These are phyloP conservation scores for Rhodomyrtus psidioides DNA, from an alignment of 441 rosid genomes.

Conservation along the genomic window DNA sequence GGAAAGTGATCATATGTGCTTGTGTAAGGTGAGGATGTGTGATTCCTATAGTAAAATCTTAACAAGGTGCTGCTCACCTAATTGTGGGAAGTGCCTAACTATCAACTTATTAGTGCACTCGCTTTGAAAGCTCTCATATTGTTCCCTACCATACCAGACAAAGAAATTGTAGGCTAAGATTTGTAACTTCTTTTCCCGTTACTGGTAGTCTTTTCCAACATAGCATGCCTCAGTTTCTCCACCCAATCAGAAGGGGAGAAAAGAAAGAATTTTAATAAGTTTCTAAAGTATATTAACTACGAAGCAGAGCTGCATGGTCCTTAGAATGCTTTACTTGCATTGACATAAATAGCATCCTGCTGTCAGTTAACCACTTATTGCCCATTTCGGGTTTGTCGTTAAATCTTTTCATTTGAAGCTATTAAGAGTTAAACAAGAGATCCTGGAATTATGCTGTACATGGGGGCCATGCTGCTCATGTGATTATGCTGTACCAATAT, in stretches of 20 bases:
- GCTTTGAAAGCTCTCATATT: not conserved
- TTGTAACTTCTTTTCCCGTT: not conserved
- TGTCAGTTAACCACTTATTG: not conserved
- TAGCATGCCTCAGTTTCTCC: not conserved
- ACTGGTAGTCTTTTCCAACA: not conserved
- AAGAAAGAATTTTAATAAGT: not conserved
- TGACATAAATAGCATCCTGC: not conserved
- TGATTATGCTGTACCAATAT: not conserved
- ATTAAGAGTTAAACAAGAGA: not conserved
- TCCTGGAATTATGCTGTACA: not conserved
- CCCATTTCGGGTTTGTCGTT: not conserved
- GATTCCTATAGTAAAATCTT: not conserved
- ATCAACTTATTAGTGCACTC: not conserved
- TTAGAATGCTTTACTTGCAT: not conserved
- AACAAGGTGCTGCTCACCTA: not conserved
- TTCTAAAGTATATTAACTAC: not conserved
- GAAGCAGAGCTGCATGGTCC: not conserved
- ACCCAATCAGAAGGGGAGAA: not conserved
- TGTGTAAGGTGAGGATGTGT: not conserved
- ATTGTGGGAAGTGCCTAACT: not conserved
- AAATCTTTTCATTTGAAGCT: not conserved
- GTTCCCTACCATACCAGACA: not conserved
- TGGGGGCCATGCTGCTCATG: not conserved
- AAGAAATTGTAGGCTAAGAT: not conserved
- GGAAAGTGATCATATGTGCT: not conserved